Evolutionary conservation across 2,329 filamentous ascomycete species (phyloP).

Genomic region (Trichophyton mentagrophytes): DNA sequence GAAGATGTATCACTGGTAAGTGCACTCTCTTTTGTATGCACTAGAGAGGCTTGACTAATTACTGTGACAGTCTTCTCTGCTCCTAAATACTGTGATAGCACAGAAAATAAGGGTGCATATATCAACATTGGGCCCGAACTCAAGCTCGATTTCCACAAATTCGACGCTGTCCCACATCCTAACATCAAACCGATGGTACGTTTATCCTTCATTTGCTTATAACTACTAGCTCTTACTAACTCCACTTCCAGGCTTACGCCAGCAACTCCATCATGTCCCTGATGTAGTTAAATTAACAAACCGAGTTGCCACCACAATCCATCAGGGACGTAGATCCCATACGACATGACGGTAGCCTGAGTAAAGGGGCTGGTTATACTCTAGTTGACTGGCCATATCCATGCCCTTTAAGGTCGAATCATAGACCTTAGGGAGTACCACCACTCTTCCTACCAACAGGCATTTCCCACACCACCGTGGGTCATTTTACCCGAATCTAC

Average conservation of each 20-base stretch:
- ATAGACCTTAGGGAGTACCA: neutral
- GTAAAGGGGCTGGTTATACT: neutral
- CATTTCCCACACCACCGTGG: neutral
- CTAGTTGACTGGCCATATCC: neutral
- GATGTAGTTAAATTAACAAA: conserved; percentile 14
- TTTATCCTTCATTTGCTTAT: conserved; percentile 2
- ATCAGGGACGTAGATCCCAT: neutral
- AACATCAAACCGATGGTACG: conserved; percentile 79
- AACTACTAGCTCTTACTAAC: neutral
- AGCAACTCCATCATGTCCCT: conserved; percentile 28
- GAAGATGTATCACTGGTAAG: conserved; percentile 81
- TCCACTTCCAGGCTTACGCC: conserved; percentile 33
- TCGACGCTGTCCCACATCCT: conserved; percentile 92
- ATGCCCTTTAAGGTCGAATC: neutral
- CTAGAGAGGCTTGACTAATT: neutral
- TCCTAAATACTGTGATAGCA: conserved; percentile 93
- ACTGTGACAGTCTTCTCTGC: conserved; percentile 68
- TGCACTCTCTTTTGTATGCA: conserved; percentile 7
- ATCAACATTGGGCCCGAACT: conserved; percentile 92
- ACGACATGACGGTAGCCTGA: neutral
- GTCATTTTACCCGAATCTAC: neutral
- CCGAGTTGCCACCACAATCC: neutral
- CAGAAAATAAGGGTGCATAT: conserved; percentile 94
- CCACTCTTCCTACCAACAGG: neutral
- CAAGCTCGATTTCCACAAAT: conserved; percentile 83